phyloP scores from a whole-genome alignment of 768 basidiomycete species.

The Coprinopsis sp. region DNA sequence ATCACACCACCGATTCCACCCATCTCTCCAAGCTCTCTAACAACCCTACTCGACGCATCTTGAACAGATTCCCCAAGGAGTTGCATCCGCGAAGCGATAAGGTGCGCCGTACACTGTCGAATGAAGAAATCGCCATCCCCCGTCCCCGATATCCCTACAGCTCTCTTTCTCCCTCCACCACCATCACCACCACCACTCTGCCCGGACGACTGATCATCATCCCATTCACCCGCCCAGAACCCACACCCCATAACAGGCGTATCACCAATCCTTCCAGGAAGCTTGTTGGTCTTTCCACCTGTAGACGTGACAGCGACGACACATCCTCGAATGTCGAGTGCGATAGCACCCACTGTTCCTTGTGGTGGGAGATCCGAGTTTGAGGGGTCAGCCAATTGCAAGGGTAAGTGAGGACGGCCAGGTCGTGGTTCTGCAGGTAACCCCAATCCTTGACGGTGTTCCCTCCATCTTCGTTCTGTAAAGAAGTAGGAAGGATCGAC shows the following conservation, averaged over 20 bases:
- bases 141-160: conserved; percentile 77
- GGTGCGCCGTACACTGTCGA: conserved; percentile 58
- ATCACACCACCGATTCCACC: conserved; percentile 76
- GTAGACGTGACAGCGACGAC: conserved; percentile 74
- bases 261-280: conserved; percentile 79
- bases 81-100: conserved; percentile 63
- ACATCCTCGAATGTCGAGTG: conserved; percentile 69
- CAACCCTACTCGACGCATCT: conserved; percentile 49
- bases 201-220: neutral
- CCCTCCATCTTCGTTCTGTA: conserved; percentile 69
- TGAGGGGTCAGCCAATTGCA: conserved; percentile 30
- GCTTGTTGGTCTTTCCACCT: conserved; percentile 79
- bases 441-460: conserved; percentile 70
- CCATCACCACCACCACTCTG: neutral
- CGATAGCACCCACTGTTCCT: conserved; percentile 85
- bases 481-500: conserved; percentile 78
- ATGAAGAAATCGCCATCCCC: conserved; percentile 88
- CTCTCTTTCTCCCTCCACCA: conserved; percentile 22
- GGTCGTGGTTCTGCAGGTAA: conserved; percentile 65
- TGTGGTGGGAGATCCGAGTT: conserved; percentile 48
- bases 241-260: conserved; percentile 76
- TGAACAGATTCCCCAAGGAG: conserved; percentile 52
- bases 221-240: conserved; percentile 85
- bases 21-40: conserved; percentile 51
- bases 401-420: conserved; percentile 12